Evolutionary conservation across 2,329 filamentous ascomycete species (phyloP), one percentile per base, ranked within the genome.

Genomic region (Calonectria montana): DNA sequence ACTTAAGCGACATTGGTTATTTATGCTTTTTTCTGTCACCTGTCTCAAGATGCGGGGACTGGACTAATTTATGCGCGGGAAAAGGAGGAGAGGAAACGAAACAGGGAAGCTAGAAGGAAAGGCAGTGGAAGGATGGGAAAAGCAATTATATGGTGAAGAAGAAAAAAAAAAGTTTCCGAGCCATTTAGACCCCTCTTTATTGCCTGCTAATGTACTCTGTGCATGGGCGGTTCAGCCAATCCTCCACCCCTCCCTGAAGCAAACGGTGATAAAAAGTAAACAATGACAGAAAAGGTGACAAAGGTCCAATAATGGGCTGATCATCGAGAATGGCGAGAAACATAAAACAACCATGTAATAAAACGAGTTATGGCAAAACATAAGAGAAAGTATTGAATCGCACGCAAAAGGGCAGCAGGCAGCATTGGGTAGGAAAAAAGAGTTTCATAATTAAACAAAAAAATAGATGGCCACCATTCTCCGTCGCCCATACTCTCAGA

Each of bases 391-490:
- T 53, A 64, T 70, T 57, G 65, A 41, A 70, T 59, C 35, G 53
- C 43, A 68, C 70, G 64, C 73, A 74, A 25, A 67, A 67, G 65
- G 69, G 50, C 50, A 57, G 50, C 50, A 57, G 69, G 45, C 31
- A 71, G 70, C 35, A 71, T 18, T 76, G 64, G 31, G 70, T 79
- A 80, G 76, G 77, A 57, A 80, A 43, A 81, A 80, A 78, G 74
- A 77, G 73, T 80, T 84, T 86, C 83, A 79, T 86, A 83, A 87
- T 88, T 87, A 87, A 87, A 88, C 86, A 88, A 86, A 70, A 67
- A 70, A 82, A 84, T 87, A 87, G 84, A 84, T 85, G 83, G 82
- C 82, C 83, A 81, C 83, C 84, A 79, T 82, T 82, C 80, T 74
- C 76, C 79, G 68, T 78, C 78, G 78, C 79, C 77, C 78, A 73